A percentile compares a stretch with the other conserved stretches of the same genome.
These are phyloP conservation scores for Pancytospora epiphaga DNA, from an alignment of 371 early-diverging fungal genomes.

Conservation along the genomic window DNA sequence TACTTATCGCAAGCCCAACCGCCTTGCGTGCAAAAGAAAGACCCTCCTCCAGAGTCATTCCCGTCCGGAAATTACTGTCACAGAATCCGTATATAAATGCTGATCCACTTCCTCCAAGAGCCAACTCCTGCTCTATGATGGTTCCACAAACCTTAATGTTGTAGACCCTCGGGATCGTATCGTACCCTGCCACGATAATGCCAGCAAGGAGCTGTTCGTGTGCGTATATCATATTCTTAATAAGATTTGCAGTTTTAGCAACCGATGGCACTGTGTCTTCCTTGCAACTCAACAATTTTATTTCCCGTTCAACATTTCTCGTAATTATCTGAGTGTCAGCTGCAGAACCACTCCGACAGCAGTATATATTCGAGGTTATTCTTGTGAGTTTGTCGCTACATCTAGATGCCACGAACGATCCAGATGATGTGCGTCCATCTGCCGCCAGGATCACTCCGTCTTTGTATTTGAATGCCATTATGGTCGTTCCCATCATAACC, in stretches of 20 bases:
- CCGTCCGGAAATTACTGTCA: constrained; percentile 72
- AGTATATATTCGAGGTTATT: constrained; percentile 82
- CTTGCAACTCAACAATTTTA: constrained; percentile 63
- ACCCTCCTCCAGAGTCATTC: constrained; percentile 78
- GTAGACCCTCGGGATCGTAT: constrained; percentile 72
- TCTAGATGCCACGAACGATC: constrained; percentile 77
- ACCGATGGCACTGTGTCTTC: constrained; percentile 73
- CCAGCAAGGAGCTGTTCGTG: constrained; percentile 81
- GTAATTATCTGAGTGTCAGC: constrained; percentile 97
- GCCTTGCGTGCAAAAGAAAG: constrained; percentile 84
- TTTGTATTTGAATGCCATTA: constrained; percentile 86
- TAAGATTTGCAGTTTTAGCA: constrained; percentile 75
- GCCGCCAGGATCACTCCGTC: constrained; percentile 94
- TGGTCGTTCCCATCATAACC: constrained; percentile 69
- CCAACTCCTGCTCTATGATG: constrained; percentile 75
- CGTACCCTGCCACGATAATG: constrained; percentile 96
- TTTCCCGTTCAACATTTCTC: constrained; percentile 78
- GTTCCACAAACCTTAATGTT: constrained; percentile 84
- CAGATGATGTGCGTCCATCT: constrained; percentile 88
- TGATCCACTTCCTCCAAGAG: constrained; percentile 91
- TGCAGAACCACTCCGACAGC: constrained; percentile 90
- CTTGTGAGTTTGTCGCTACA: constrained; percentile 95
- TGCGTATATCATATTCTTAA: constrained; percentile 81
- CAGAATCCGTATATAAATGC: constrained; percentile 93
- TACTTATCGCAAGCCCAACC: constrained; percentile 80